These are phyloP conservation scores for Naganishia cerealis DNA, from an alignment of 1,284 basidiomycete species.

Conservation along the genomic window DNA sequence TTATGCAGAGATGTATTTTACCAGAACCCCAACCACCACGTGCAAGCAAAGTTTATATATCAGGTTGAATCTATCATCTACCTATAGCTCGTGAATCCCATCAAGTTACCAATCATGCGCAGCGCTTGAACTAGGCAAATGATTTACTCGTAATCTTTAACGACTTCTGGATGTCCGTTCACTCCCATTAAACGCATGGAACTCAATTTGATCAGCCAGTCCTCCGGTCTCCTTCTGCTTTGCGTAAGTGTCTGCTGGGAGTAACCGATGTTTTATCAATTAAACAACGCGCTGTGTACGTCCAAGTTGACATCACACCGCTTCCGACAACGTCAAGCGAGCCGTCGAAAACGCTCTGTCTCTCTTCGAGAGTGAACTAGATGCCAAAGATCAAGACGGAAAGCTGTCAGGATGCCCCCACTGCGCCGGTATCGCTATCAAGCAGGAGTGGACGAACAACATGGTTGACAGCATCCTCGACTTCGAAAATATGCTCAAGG, in stretches of 20 bases:
- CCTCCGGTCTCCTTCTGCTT: constrained; percentile 41
- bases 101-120: too few relatives aligned
- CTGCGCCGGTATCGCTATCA: constrained; percentile 48
- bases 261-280: background rate
- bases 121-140: too few relatives aligned
- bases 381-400: constrained; percentile 35
- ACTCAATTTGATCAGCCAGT: constrained; percentile 36
- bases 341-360: constrained; percentile 9
- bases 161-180: too few relatives aligned
- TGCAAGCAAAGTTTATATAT: background rate
- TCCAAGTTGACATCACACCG: constrained; percentile 43
- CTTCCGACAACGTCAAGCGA: constrained; percentile 40
- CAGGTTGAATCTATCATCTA: background rate
- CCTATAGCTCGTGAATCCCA: background rate
- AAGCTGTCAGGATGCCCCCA: constrained; percentile 47
- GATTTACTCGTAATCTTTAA: too few relatives aligned
- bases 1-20: background rate
- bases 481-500: constrained; percentile 49
- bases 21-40: background rate
- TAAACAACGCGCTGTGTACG: constrained; percentile 35
- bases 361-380: constrained; percentile 18
- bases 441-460: constrained; percentile 47
- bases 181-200: constrained; percentile 37
- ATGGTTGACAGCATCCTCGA: constrained; percentile 44
- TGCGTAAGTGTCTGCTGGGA: constrained; percentile 39